Evolutionary conservation across 179 eudicot species (phyloP).

Genomic region (Beta lomatogona): DNA sequence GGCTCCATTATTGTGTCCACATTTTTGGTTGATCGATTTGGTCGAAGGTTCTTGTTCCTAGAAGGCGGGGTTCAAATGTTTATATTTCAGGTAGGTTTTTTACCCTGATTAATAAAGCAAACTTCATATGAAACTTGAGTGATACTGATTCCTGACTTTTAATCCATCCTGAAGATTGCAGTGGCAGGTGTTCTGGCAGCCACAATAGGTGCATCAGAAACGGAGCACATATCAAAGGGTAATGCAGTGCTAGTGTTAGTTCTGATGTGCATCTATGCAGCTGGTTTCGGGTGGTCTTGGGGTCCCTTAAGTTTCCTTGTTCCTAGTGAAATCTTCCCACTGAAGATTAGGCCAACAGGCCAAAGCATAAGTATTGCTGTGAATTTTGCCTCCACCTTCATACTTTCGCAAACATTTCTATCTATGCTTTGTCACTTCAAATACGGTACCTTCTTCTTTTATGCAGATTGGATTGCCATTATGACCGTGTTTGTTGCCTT

Average conservation of each 20-base stretch:
- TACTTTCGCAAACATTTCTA: constrained; percentile 53
- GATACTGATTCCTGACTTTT: neutral
- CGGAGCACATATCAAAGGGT: constrained; percentile 22
- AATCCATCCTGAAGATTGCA: constrained; percentile 23
- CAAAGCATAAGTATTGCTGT: constrained; percentile 52
- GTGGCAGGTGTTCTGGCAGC: constrained; percentile 28
- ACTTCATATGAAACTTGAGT: neutral
- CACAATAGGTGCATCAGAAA: constrained; percentile 36
- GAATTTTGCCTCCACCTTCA: constrained; percentile 41
- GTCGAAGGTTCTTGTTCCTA: constrained; percentile 51
- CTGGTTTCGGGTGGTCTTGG: constrained; percentile 72
- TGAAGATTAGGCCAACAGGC: constrained; percentile 47
- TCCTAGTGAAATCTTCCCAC: constrained; percentile 61
- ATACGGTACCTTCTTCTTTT: constrained; percentile 52
- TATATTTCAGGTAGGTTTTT: constrained; percentile 41
- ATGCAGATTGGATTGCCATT: constrained; percentile 43
- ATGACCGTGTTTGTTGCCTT: constrained; percentile 56
- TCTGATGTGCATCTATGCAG: constrained; percentile 55
- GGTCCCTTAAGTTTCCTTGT: constrained; percentile 60
- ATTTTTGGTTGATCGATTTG: constrained; percentile 51
- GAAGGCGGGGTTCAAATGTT: constrained; percentile 59
- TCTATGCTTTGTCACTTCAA: constrained; percentile 51
- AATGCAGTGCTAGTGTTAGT: constrained; percentile 32
- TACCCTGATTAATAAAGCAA: neutral
- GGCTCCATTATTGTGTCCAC: constrained; percentile 43